A percentile compares a stretch with the other conserved stretches of the same genome.
Evolutionary conservation across 306 rosid genomes (phyloP).

Genomic region (Pueraria montana): DNA sequence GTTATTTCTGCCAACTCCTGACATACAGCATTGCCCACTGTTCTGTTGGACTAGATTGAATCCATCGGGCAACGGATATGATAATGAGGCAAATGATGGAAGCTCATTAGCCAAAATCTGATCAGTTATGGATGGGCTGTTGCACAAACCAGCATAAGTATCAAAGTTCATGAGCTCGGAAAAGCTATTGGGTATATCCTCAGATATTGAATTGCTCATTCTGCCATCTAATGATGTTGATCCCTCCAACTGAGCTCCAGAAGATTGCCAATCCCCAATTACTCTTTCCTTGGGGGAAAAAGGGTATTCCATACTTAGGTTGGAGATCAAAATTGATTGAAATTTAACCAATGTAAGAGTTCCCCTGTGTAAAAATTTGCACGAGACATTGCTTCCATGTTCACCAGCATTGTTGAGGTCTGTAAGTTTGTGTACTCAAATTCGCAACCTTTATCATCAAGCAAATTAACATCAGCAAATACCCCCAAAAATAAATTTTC

Average conservation of each 20-base stretch:
- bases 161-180: slow-evolving; percentile 76
- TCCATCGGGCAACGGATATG: slow-evolving; percentile 54
- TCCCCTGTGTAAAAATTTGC: slow-evolving; percentile 26
- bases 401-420: slow-evolving; percentile 29
- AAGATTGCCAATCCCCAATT: slow-evolving; percentile 58
- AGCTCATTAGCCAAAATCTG: slow-evolving; percentile 59
- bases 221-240: slow-evolving; percentile 55
- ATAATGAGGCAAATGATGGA: slow-evolving; percentile 51
- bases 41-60: slow-evolving; percentile 56
- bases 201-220: slow-evolving; percentile 54
- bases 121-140: slow-evolving; percentile 61
- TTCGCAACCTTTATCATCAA: slow-evolving; percentile 33
- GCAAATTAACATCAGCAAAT: slow-evolving; percentile 39
- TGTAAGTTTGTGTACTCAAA: slow-evolving; percentile 29
- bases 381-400: slow-evolving; percentile 25
- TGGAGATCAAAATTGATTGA: slow-evolving; percentile 26
- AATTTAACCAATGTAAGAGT: slow-evolving; percentile 32
- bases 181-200: slow-evolving; percentile 63
- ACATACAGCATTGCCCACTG: slow-evolving; percentile 43
- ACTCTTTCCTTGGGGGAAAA: slow-evolving; percentile 56
- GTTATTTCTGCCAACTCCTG: slow-evolving; percentile 52
- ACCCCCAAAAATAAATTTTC: background rate
- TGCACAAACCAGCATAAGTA: slow-evolving; percentile 67
- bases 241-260: slow-evolving; percentile 60
- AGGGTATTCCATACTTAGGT: slow-evolving; percentile 65